Percentiles rank a stretch among this genome's conserved stretches.
These are phyloP conservation scores for Eimeria brunetti DNA, from an alignment of 169 alveolate species.

Conservation along the genomic window DNA sequence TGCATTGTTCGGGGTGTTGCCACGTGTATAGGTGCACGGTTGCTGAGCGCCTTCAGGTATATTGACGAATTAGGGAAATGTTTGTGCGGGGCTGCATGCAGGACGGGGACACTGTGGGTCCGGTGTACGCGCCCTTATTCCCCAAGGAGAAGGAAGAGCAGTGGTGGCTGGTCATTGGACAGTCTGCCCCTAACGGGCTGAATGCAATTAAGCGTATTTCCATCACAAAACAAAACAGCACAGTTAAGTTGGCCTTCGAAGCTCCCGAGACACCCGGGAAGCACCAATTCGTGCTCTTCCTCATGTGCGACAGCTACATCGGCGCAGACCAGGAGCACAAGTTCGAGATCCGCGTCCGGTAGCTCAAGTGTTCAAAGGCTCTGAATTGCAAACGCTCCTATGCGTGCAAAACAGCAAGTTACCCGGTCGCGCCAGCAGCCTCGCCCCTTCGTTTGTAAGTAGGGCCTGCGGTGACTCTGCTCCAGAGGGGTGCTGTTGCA, in stretches of 20 bases:
- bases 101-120: constrained; percentile 90
- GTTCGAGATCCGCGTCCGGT: constrained; percentile 78
- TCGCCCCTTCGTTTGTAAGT: background rate
- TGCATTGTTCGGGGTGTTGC: background rate
- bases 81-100: constrained; percentile 27
- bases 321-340: constrained; percentile 83
- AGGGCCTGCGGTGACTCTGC: background rate
- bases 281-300: constrained; percentile 87
- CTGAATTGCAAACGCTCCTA: background rate
- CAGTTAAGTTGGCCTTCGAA: constrained; percentile 88
- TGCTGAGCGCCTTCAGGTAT: background rate
- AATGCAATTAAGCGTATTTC: constrained; percentile 93
- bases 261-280: constrained; percentile 89
- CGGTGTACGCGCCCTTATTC: constrained; percentile 95
- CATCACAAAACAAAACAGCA: constrained; percentile 86
- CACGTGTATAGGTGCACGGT: background rate
- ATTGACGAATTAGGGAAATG: background rate
- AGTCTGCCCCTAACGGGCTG: constrained; percentile 91
- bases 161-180: constrained; percentile 99
- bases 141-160: constrained; percentile 98
- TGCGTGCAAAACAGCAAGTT: background rate
- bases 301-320: constrained; percentile 86
- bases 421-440: background rate
- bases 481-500: background rate
- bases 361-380: background rate